Conservation (phyloP, 163 green algal genomes). For the Prototheca stagnorum region DNA sequence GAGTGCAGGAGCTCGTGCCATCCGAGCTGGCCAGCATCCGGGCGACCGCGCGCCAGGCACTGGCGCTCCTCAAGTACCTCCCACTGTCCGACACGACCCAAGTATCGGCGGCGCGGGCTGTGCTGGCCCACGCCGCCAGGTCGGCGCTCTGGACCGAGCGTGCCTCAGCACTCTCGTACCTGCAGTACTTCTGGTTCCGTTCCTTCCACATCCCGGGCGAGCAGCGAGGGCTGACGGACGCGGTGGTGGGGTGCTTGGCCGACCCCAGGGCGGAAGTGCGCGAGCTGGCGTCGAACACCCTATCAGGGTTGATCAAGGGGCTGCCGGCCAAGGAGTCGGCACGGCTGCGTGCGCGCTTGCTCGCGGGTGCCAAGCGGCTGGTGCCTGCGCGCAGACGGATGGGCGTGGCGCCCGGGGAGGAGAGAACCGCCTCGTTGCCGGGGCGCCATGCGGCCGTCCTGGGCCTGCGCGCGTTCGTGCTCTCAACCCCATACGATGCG, state of each 20-base stretch:
- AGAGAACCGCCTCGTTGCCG: slow-evolving; percentile 4
- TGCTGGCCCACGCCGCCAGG: not conserved
- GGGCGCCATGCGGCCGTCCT: slow-evolving; percentile 37
- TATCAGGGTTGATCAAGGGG: slow-evolving; percentile 55
- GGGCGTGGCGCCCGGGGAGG: not conserved
- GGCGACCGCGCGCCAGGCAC: slow-evolving; percentile 31
- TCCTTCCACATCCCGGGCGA: slow-evolving; percentile 42
- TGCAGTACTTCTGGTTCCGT: slow-evolving; percentile 67
- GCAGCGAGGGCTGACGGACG: slow-evolving; percentile 14
- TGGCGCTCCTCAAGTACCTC: slow-evolving; percentile 57
- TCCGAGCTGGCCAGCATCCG: slow-evolving; percentile 49
- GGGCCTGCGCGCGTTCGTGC: slow-evolving; percentile 54
- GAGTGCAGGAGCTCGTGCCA: slow-evolving; percentile 29
- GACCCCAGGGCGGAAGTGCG: slow-evolving; percentile 63
- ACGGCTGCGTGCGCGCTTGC: slow-evolving; percentile 13
- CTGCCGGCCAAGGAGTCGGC: slow-evolving; percentile 10
- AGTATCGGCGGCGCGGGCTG: not conserved
- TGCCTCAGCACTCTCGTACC: slow-evolving; percentile 43
- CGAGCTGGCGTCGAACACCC: slow-evolving; percentile 43
- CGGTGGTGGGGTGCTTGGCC: slow-evolving; percentile 32
- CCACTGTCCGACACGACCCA: slow-evolving; percentile 16
- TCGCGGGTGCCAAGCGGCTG: slow-evolving; percentile 11
- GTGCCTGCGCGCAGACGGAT: slow-evolving; percentile 7
- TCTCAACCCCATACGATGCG: slow-evolving; percentile 66
- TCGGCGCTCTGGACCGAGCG: slow-evolving; percentile 45